Evolutionary conservation across 148 eudicot genomes (phyloP).

Genomic region (Amaranthus cruentus): DNA sequence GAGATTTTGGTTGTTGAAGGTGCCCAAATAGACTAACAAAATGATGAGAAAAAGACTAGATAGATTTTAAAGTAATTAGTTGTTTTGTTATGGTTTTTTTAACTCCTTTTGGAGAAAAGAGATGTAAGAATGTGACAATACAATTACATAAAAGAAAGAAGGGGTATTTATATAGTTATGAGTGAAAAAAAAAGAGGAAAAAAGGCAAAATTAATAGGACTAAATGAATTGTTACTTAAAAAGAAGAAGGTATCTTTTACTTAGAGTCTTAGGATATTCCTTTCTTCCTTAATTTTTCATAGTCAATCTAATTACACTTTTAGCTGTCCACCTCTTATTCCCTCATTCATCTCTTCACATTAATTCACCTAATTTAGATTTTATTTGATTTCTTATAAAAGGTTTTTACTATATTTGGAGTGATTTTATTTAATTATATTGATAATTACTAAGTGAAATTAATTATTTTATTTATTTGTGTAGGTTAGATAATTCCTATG

Average conservation of each 20-base stretch:
- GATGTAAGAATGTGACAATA: too few species aligned
- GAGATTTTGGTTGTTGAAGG: not conserved
- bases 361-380: not conserved
- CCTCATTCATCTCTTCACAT: not conserved
- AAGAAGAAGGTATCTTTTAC: constrained; percentile 6
- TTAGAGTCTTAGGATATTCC: constrained; percentile 23
- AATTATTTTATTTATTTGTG: too few species aligned
- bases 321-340: not conserved
- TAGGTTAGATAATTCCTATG: too few species aligned
- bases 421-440: too few species aligned
- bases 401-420: too few species aligned
- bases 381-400: too few species aligned
- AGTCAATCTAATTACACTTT: not conserved
- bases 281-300: not conserved
- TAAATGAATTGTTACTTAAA: not conserved
- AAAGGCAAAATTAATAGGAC: not conserved
- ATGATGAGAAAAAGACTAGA: not conserved
- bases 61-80: not conserved
- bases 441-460: too few species aligned
- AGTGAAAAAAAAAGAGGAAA: not conserved
- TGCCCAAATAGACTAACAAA: not conserved
- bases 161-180: not conserved
- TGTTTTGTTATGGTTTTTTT: not conserved
- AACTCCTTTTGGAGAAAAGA: too few species aligned
- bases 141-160: not conserved